phyloP scores from a whole-genome alignment of 306 rosid genomes.

The Heteromeles arbutifolia region DNA sequence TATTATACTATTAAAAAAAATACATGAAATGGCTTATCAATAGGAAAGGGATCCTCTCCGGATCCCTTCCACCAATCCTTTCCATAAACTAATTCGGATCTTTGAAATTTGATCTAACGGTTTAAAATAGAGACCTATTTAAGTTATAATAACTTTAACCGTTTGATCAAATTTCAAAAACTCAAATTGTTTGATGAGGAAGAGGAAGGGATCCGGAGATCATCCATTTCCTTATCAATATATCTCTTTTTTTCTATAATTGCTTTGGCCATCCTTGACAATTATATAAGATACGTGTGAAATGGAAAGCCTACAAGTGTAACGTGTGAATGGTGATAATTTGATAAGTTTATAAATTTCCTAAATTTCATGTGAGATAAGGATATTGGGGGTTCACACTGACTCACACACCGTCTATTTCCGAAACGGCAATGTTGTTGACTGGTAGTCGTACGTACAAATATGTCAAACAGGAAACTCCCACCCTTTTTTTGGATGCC shows the following conservation, averaged over 20 bases:
- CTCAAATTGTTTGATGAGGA: no score
- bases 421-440: background rate
- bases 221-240: no score
- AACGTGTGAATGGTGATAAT: background rate
- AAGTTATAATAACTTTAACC: no score
- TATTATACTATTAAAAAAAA: no score
- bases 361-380: background rate
- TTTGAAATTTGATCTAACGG: no score
- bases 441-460: background rate
- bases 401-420: background rate
- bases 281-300: background rate
- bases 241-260: background rate
- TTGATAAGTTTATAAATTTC: background rate
- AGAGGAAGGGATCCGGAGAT: no score
- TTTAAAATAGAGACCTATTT: no score
- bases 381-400: background rate
- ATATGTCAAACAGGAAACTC: background rate
- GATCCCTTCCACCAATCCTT: no score
- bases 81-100: no score
- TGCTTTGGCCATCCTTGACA: background rate
- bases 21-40: no score
- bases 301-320: background rate
- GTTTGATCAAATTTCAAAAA: no score
- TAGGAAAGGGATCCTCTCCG: no score
- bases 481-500: background rate